phyloP scores from a whole-genome alignment of 768 basidiomycete genomes.

The Cyathus striatus region DNA sequence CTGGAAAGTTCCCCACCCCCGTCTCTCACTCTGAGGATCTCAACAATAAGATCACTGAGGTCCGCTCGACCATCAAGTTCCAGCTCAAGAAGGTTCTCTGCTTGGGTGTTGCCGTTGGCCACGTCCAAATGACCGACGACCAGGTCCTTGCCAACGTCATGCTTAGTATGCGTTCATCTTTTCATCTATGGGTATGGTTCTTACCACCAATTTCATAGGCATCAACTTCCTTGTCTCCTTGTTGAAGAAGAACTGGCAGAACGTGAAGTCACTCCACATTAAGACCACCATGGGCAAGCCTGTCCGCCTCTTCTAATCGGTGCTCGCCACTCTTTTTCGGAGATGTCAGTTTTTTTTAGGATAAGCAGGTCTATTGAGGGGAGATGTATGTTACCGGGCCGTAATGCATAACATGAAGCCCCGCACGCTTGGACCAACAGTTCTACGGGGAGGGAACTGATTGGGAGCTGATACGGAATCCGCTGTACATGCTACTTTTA shows the following conservation, averaged over 20 bases:
- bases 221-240: conserved; percentile 99
- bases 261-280: conserved; percentile 97
- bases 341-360: not conserved
- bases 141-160: conserved; percentile 97
- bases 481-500: conserved; percentile 4
- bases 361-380: conserved; percentile 15
- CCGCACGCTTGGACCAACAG: conserved; percentile 99
- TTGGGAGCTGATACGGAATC: conserved; percentile 77
- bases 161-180: conserved; percentile 59
- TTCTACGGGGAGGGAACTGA: conserved; percentile 66
- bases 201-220: conserved; percentile 41
- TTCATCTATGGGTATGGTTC: not conserved
- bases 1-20: conserved; percentile 99
- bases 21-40: conserved; percentile 92
- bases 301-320: conserved; percentile 79
- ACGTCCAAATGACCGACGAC: conserved; percentile 96
- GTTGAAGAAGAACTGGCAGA: conserved; percentile 99
- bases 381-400: no score
- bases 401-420: conserved; percentile 92
- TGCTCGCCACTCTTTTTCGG: conserved; percentile 1
- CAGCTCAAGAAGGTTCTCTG: conserved; percentile 99
- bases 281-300: conserved; percentile 99
- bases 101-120: conserved; percentile 97
- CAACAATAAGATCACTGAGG: conserved; percentile 84
- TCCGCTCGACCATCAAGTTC: conserved; percentile 99